Conservation (phyloP, 2,329 filamentous ascomycete genomes). For the Colletotrichum tamarilloi region DNA sequence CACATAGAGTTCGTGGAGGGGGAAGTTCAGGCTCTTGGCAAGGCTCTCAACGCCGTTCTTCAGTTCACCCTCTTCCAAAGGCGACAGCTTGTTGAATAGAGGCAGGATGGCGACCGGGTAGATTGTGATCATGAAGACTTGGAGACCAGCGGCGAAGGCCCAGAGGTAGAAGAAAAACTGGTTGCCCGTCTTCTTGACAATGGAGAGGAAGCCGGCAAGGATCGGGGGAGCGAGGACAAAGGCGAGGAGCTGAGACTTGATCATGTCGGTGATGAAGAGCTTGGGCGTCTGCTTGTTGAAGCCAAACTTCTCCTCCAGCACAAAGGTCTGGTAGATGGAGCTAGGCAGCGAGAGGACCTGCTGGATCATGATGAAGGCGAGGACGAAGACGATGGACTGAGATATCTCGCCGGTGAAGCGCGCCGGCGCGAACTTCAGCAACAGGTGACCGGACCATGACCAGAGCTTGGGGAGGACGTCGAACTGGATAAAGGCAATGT, state of each 20-base stretch:
- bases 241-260: slow-evolving; percentile 89
- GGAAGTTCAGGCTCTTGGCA: slow-evolving; percentile 87
- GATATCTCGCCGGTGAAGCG: slow-evolving; percentile 92
- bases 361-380: slow-evolving; percentile 85
- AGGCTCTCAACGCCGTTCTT: slow-evolving; percentile 90
- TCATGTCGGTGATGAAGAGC: slow-evolving; percentile 88
- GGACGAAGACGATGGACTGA: slow-evolving; percentile 92
- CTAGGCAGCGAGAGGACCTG: slow-evolving; percentile 83
- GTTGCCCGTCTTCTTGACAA: slow-evolving; percentile 92
- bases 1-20: slow-evolving; percentile 91
- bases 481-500: slow-evolving; percentile 88
- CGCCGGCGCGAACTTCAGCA: slow-evolving; percentile 79
- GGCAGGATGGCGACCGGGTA: slow-evolving; percentile 95
- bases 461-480: slow-evolving; percentile 93
- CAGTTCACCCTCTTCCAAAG: slow-evolving; percentile 85
- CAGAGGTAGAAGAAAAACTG: slow-evolving; percentile 99
- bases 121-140: slow-evolving; percentile 94
- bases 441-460: slow-evolving; percentile 80
- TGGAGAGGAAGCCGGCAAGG: slow-evolving; percentile 90
- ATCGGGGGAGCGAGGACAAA: slow-evolving; percentile 87
- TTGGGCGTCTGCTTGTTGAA: slow-evolving; percentile 98
- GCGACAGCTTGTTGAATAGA: slow-evolving; percentile 97
- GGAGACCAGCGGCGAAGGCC: slow-evolving; percentile 89
- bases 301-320: slow-evolving; percentile 95
- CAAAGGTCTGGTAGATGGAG: slow-evolving; percentile 93